Evolutionary conservation across 768 basidiomycete species (phyloP).

Genomic region (Austroboletus eburneus): DNA sequence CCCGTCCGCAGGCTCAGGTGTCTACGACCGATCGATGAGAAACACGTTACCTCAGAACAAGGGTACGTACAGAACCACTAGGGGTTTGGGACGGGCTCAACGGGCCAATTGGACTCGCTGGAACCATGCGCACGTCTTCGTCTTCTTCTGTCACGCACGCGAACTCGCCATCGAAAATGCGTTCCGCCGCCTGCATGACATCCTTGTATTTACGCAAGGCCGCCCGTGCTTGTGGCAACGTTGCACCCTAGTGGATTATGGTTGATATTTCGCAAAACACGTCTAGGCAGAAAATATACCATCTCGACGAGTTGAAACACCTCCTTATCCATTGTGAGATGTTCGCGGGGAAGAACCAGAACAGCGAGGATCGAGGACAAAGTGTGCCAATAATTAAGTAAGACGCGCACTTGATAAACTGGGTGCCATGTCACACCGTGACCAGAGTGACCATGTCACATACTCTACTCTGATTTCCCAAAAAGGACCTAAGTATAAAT

Average conservation of each 20-base stretch:
- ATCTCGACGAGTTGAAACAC: conserved; percentile 62
- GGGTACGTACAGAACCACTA: conserved; percentile 19
- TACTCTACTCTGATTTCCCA: neutral
- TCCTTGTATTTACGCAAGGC: conserved; percentile 80
- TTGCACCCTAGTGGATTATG: conserved; percentile 62
- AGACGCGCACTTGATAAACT: conserved; percentile 21
- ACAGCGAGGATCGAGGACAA: conserved; percentile 5
- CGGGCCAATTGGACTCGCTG: conserved; percentile 17
- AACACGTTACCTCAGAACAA: neutral
- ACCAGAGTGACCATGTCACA: conserved; percentile 13
- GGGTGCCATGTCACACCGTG: conserved; percentile 21
- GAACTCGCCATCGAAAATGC: conserved; percentile 80
- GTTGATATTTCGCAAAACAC: neutral
- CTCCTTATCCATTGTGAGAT: conserved; percentile 45
- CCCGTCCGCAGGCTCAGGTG: conserved; percentile 53
- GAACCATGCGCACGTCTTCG: conserved; percentile 48
- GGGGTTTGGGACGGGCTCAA: conserved; percentile 30
- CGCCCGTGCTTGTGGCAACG: conserved; percentile 72
- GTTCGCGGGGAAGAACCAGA: conserved; percentile 1
- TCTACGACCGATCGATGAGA: conserved; percentile 35
- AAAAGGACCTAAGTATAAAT: conserved; percentile 11
- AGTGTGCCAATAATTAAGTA: conserved; percentile 13
- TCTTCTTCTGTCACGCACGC: conserved; percentile 58
- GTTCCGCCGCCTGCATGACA: conserved; percentile 89
- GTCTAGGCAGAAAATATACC: conserved; percentile 30